Base-by-base conservation (phyloP, 352 stramenopile species). In the Phytophthora tubulina region DNA sequence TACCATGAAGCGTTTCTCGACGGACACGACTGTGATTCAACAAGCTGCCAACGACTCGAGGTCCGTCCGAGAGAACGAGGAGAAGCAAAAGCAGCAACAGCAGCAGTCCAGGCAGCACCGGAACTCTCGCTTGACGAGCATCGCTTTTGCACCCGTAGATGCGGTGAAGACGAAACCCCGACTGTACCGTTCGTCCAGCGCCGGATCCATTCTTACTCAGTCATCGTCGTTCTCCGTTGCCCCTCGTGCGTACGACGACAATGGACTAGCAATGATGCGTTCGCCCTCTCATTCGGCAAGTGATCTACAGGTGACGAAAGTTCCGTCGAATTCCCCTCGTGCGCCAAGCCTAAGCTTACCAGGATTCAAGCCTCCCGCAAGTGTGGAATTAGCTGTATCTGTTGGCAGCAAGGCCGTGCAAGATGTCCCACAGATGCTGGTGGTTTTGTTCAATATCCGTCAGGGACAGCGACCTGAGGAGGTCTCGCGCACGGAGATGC, bases 401-500 rank as follows among this genome's bases (percentile, higher is more conserved):
- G 82, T 96, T 30, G 86, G 88, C 0, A 91, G 82, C 57, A 92
- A 91, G 60, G 85, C 81, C 0, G 52, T 77, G 15, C 86, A 94
- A 64, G 84, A 95, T 49, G 65, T 82, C 10, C 74, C 78, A n/a
- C 81, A 93, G 33, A 93, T 94, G 82, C 42, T 95, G 14, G 79
- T 96, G 10, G 86, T 93, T 41, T 64, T 94, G 42, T 91, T 83
- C 10, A 81, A 61, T 13, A 83, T 92, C 31, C 56, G 70, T 3
- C 75, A 89, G 31, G 86, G 80, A 11, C 73, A 89, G 48, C 73
- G 75, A 1, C 76, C 75, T 14, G 70, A 76, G 48, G 86, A 96
- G 57, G 78, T 96, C 6, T 88, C 82, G 4, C 88, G 89, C 0
- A 96, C 89, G 3, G 89, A 96, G 63, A 86, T 95, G 55, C 81